Evolutionary conservation across 1,139 yeast species (phyloP).

Genomic region (Kodamaea suecica): DNA sequence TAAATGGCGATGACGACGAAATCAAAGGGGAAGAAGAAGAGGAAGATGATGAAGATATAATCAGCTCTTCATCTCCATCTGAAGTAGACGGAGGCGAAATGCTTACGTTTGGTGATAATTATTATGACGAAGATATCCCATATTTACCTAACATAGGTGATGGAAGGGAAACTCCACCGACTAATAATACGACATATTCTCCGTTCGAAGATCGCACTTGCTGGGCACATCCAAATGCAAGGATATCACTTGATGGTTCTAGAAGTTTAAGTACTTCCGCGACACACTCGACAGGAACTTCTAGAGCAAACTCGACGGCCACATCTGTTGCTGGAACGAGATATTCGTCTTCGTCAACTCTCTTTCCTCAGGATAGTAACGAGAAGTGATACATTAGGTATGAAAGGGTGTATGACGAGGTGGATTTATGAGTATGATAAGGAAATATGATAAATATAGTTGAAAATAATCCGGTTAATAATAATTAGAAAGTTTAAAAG

Average conservation of each 20-base stretch:
- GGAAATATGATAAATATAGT: too few species aligned
- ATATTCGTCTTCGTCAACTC: background rate
- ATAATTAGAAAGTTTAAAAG: too few species aligned
- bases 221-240: conserved; percentile 42
- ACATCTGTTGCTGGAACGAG: conserved; percentile 3
- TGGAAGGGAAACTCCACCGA: conserved; percentile 32
- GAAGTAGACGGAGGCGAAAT: conserved; percentile 12
- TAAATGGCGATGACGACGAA: conserved; percentile 17
- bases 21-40: conserved; percentile 22
- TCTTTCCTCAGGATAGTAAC: conserved; percentile 1
- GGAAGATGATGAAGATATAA: conserved; percentile 12
- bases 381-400: background rate
- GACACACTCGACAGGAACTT: background rate
- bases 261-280: background rate
- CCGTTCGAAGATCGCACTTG: conserved; percentile 34
- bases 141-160: conserved; percentile 27
- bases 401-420: background rate
- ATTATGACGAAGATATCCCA: conserved; percentile 16
- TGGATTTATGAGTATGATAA: too few species aligned
- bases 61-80: conserved; percentile 16
- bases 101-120: conserved; percentile 5
- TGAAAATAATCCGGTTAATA: too few species aligned
- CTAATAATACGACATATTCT: conserved; percentile 18
- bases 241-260: conserved; percentile 22
- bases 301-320: conserved; percentile 3